Evolutionary conservation across 176 grass and related monocot genomes (phyloP), one percentile per base, ranked within the genome.

Genomic region (Eragrostis nindensis): DNA sequence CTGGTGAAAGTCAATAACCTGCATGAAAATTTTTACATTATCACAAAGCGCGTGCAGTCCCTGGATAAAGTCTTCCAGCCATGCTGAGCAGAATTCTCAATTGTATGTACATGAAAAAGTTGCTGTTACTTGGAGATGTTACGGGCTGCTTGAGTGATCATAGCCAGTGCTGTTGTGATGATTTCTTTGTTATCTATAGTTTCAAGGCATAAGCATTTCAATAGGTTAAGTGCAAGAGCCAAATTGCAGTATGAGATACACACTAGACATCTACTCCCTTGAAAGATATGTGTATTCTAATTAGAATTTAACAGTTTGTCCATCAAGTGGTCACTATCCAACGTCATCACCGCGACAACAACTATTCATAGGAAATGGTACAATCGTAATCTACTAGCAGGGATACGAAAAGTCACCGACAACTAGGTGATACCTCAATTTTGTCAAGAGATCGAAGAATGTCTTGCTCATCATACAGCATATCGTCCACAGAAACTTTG

Each of bases 1-100:
- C 62, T 95, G 95, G 82, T 98, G 95, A 76, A 98, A 98, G 76
- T 98, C 92, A 70, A 98, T 98, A 45, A 98, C 95, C 92, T 98
- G 79, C 47, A 76, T 38, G 70, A 29, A 15, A 80, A 25, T 24
- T 62, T 36, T 64, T 45, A 44, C 57, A 65, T 85, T 17, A 86
- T 36, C 32, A 36, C 2, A 77, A 7, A 60, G 62, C 40, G n/a
- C 27, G 46, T 32, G n/a, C 15, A 76, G 41, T 32, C 7, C 5
- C 16, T 19, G 26, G 30, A 84, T 22, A 48, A 30, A 43, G 69
- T 5, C 3, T 84, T 73, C 11, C 13, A 27, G 70, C 3, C 15
- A 46, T 46, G 6, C 49, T 6, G 56, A 74, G 17, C 42, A 27
- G 39, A 78, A 57, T 49, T 11, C 3, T 32, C 39, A 41, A 80